These are phyloP conservation scores for Huntiella bhutanensis DNA, from an alignment of 2,329 filamentous ascomycete genomes.

Conservation along the genomic window DNA sequence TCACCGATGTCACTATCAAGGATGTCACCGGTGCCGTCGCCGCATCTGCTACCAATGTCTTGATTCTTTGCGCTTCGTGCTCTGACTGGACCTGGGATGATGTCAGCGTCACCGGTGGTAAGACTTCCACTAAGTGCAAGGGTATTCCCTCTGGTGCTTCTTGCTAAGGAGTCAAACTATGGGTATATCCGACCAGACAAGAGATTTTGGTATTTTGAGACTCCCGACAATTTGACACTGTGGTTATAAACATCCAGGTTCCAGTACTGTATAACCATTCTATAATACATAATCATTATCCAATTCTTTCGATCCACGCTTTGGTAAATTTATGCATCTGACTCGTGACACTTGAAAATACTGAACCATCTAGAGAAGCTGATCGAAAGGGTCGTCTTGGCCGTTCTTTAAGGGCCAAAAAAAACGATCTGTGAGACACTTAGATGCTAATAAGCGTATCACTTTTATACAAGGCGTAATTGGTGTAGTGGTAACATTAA, in stretches of 20 bases:
- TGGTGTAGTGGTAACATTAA: too few species aligned
- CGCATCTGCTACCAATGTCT: constrained; percentile 23
- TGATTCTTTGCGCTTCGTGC: constrained; percentile 33
- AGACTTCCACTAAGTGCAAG: constrained; percentile 18
- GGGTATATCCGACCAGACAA: neutral
- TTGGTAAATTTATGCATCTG: neutral
- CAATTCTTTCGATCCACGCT: neutral
- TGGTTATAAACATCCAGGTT: too few species aligned
- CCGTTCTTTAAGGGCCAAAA: too few species aligned
- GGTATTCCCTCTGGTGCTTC: constrained; percentile 14
- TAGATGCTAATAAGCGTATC: too few species aligned
- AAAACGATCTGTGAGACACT: too few species aligned
- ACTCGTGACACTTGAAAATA: neutral
- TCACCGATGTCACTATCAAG: constrained; percentile 27
- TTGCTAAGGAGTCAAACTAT: constrained; percentile 2
- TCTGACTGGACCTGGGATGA: constrained; percentile 33
- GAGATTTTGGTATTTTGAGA: neutral
- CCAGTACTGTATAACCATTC: too few species aligned
- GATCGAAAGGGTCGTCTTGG: too few species aligned
- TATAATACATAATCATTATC: neutral
- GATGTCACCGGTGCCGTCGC: constrained; percentile 26
- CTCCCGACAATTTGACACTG: too few species aligned
- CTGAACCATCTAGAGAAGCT: too few species aligned
- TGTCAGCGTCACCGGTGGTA: constrained; percentile 31
- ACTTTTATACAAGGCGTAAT: too few species aligned